Conservation (phyloP, 75 land plant genomes). For the Pinus taeda region DNA sequence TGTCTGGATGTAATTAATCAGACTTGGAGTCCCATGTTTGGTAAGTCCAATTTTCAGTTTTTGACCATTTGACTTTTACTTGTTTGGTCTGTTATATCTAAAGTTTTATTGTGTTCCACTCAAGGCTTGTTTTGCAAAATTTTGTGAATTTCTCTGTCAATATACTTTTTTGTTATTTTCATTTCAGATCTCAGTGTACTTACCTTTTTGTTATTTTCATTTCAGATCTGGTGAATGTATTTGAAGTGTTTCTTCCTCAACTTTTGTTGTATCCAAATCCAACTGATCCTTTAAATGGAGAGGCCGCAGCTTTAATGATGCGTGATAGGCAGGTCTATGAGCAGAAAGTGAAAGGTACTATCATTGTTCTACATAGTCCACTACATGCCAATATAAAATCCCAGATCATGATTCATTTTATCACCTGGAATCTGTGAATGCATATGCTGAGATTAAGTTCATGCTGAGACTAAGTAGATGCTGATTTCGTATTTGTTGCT, state of each 20-base stretch:
- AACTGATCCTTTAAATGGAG: slow-evolving; percentile 85
- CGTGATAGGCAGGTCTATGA: slow-evolving; percentile 56
- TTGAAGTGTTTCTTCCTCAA: slow-evolving; percentile 64
- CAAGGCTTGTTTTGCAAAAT: neutral
- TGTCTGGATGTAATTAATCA: slow-evolving; percentile 42
- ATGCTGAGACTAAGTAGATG: neutral
- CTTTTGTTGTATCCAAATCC: slow-evolving; percentile 59
- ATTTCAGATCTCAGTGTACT: too few species aligned
- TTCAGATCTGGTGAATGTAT: slow-evolving; percentile 57
- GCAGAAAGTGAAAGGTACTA: slow-evolving; percentile 76
- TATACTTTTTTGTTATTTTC: too few species aligned
- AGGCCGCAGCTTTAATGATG: slow-evolving; percentile 84
- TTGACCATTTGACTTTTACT: slow-evolving; percentile 5
- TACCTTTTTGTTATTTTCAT: neutral
- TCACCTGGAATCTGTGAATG: neutral
- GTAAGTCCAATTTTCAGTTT: slow-evolving; percentile 13
- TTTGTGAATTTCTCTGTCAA: too few species aligned
- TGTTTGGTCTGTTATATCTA: neutral
- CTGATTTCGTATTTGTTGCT: neutral
- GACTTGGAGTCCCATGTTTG: slow-evolving; percentile 43
- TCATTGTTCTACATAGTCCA: neutral
- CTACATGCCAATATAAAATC: neutral
- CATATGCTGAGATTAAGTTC: neutral
- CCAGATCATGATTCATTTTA: neutral
- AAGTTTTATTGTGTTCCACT: neutral